Conservation (phyloP, 2,329 filamentous ascomycete genomes). For the Orbilia javanica region DNA sequence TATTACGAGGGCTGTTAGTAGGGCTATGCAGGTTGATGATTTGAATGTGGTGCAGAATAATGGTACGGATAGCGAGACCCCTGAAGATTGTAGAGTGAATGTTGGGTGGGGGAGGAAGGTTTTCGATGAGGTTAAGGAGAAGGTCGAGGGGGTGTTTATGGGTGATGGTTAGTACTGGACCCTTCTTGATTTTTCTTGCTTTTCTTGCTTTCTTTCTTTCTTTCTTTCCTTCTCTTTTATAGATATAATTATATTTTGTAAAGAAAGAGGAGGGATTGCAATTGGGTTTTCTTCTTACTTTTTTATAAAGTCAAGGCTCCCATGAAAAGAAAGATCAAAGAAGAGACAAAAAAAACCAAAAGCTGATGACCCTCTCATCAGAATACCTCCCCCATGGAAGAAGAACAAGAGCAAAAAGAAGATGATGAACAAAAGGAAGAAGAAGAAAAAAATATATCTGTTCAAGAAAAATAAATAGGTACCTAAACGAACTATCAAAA, state of each 20-base stretch:
- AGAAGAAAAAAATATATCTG: slow-evolving; percentile 1
- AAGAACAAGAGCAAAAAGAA: not conserved
- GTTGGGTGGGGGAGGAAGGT: slow-evolving; percentile 56
- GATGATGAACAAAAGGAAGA: not conserved
- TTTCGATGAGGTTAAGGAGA: slow-evolving; percentile 55
- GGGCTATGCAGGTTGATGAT: slow-evolving; percentile 78
- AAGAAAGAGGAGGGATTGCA: not conserved
- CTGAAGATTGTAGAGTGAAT: slow-evolving; percentile 54
- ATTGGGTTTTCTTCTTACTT: not conserved
- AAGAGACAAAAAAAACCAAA: slow-evolving; percentile 20
- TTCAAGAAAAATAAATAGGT: not conserved
- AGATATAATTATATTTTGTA: not conserved
- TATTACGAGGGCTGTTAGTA: slow-evolving; percentile 77
- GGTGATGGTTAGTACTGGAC: slow-evolving; percentile 29
- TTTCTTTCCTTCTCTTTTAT: not conserved
- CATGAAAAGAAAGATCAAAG: slow-evolving; percentile 3
- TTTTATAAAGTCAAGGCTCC: no score
- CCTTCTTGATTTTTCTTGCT: not conserved
- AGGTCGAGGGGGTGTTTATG: slow-evolving; percentile 53
- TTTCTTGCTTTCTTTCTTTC: not conserved
- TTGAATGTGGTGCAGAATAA: slow-evolving; percentile 99
- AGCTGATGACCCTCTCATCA: slow-evolving; percentile 36
- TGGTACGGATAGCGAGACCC: slow-evolving; percentile 67
- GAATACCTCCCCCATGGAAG: not conserved
- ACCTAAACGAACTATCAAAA: not conserved